Evolutionary conservation across 2,329 filamentous ascomycete species (phyloP), one percentile per base, ranked within the genome.

Genomic region (Epichloe elymi): DNA sequence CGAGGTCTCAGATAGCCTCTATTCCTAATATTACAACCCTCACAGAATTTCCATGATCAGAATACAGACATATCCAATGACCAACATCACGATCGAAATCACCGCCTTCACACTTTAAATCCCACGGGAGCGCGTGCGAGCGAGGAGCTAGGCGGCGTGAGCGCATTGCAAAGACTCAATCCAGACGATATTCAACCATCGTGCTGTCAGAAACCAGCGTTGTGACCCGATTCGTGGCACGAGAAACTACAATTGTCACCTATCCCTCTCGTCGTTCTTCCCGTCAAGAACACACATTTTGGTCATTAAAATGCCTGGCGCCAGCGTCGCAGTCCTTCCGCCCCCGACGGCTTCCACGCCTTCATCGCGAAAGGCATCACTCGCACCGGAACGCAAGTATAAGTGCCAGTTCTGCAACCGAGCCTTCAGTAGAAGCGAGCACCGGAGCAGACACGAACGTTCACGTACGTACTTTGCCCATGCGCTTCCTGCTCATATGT

Each of bases 361-460:
- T 66, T 79, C 80, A 61, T 78, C 84, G 63, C 82, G 86, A 70
- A 95, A 94, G 72, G 71, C 84, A 59, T 76, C 85, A 55, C 73
- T 83, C 61, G 84, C 82, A 61, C 88, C 90, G 51, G 93, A 97
- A 75, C 91, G 94, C 76, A 95, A 96, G 73, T 98, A 98, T 82
- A 96, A 97, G 70, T 98, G 93, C 74, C 89, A 95, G 76, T 97
- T 95, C 71, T 97, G 93, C 75, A 90, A 90, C 72, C 81, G 93
- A 70, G 93, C 93, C 57, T 98, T 98, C 70, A 96, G 90, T 74
- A 80, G 93, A 69, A 95, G 89, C 69, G 93, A 98, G 71, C 93
- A 98, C 70, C 82, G 93, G 62, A 96, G 89, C 72, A 80, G 93
- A 70, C 93, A 98, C 71, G 93, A 98, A 73, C 81, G 93, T 73